A percentile compares a stretch with the other conserved stretches of the same genome.
Conservation (phyloP, 768 basidiomycete species). For the Phylloporus scabripes region DNA sequence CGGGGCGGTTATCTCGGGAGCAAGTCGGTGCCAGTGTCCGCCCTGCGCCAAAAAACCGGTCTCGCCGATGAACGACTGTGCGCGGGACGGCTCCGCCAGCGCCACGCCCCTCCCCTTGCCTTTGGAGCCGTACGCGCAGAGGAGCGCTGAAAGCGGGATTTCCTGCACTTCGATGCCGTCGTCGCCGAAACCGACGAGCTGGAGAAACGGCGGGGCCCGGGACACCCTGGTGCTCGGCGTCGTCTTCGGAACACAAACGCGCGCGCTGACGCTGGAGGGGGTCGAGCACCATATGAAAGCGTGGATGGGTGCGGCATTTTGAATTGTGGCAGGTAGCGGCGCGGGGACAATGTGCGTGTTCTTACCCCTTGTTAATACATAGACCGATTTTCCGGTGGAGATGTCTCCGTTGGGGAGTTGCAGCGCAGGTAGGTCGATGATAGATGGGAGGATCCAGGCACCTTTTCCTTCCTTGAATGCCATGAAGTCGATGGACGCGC, state of each 20-base stretch:
- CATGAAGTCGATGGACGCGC: conserved; percentile 42
- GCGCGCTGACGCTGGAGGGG: conserved; percentile 50
- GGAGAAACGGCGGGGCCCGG: conserved; percentile 44
- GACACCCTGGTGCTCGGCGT: conserved; percentile 1
- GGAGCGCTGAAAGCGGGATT: conserved; percentile 47
- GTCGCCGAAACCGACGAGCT: conserved; percentile 64
- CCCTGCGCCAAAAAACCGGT: conserved; percentile 43
- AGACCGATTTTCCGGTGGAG: conserved; percentile 38
- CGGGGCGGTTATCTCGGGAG: conserved; percentile 9
- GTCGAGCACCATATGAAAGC: conserved; percentile 52
- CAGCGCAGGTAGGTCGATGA: conserved; percentile 21
- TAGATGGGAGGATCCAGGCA: conserved; percentile 25
- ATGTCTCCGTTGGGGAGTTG: conserved; percentile 14
- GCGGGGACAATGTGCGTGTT: conserved; percentile 62
- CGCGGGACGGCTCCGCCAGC: conserved; percentile 41
- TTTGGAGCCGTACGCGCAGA: conserved; percentile 10
- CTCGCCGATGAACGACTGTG: conserved; percentile 62
- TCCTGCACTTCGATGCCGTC: conserved; percentile 75
- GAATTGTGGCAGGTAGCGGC: conserved; percentile 55
- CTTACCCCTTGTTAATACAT: conserved; percentile 65
- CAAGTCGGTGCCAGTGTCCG: conserved; percentile 42
- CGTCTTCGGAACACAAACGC: conserved; percentile 39
- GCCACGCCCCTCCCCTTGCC: conserved; percentile 47
- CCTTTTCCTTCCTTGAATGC: conserved; percentile 32
- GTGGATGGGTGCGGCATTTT: conserved; percentile 46